A percentile compares a stretch with the other conserved stretches of the same genome.
Conservation (phyloP, 495 filamentous ascomycete genomes). For the Penicillium cosmopolitanum region DNA sequence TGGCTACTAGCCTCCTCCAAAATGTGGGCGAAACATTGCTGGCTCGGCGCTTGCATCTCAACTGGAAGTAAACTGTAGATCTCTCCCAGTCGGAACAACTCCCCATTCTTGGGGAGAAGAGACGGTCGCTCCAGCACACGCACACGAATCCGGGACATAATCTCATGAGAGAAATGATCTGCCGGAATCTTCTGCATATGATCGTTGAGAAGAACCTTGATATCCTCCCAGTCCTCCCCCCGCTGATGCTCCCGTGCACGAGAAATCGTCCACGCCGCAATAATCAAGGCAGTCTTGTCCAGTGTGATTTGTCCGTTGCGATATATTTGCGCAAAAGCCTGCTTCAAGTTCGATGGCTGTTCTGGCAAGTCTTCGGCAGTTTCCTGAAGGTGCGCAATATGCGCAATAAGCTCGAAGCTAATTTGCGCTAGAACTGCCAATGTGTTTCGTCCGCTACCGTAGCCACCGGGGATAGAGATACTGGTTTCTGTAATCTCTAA, state of each 20-base stretch:
- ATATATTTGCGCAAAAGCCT: slow-evolving; percentile 46
- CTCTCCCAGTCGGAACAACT: slow-evolving; percentile 41
- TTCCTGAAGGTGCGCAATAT: slow-evolving; percentile 38
- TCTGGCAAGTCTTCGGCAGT: slow-evolving; percentile 28
- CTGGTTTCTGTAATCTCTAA: slow-evolving; percentile 38
- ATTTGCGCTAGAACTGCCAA: slow-evolving; percentile 47
- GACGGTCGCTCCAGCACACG: slow-evolving; percentile 44
- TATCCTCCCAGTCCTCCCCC: slow-evolving; percentile 36
- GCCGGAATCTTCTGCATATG: slow-evolving; percentile 39
- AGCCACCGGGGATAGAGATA: slow-evolving; percentile 37
- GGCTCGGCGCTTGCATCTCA: slow-evolving; percentile 32
- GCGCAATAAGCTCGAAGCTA: slow-evolving; percentile 48
- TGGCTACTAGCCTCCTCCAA: slow-evolving; percentile 18
- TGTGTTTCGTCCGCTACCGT: slow-evolving; percentile 42
- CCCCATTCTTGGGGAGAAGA: slow-evolving; percentile 40
- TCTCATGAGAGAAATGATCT: slow-evolving; percentile 36
- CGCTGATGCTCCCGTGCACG: slow-evolving; percentile 38
- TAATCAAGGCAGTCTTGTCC: slow-evolving; percentile 45
- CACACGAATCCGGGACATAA: slow-evolving; percentile 35
- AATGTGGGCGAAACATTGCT: slow-evolving; percentile 32
- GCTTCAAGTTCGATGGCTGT: slow-evolving; percentile 42
- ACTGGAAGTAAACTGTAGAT: slow-evolving; percentile 37
- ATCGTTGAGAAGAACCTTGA: slow-evolving; percentile 34
- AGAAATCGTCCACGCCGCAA: slow-evolving; percentile 44
- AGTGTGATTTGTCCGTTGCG: slow-evolving; percentile 46